Evolutionary conservation across 495 filamentous ascomycete species (phyloP).

Genomic region (Bathelium albidoporum): DNA sequence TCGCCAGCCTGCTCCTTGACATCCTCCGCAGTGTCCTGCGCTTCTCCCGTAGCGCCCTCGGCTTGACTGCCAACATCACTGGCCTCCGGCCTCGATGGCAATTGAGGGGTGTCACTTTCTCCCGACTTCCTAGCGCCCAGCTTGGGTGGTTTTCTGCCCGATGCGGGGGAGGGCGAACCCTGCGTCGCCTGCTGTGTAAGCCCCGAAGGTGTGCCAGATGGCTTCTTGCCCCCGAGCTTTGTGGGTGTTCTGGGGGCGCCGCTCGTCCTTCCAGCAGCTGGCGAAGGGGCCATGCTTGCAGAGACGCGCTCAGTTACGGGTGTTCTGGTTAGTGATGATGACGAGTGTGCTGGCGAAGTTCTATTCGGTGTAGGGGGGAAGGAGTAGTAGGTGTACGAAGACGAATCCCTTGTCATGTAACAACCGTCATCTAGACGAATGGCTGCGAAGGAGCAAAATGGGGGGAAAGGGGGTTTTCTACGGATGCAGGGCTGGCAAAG

Average conservation of each 20-base stretch:
- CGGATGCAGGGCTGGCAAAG: not conserved
- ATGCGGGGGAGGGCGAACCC: conserved; percentile 13
- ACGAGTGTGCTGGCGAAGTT: conserved; percentile 26
- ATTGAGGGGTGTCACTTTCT: conserved; percentile 26
- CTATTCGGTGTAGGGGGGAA: conserved; percentile 40
- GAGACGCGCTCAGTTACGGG: conserved; percentile 24
- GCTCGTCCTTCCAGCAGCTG: conserved; percentile 36
- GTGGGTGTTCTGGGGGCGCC: conserved; percentile 39
- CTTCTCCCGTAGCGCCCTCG: conserved; percentile 10
- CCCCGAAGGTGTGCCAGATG: conserved; percentile 30
- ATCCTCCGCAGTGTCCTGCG: conserved; percentile 7
- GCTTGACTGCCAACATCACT: conserved; percentile 18
- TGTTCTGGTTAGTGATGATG: not conserved
- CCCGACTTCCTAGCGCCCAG: conserved; percentile 20
- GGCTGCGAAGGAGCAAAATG: conserved; percentile 8
- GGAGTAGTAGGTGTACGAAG: conserved; percentile 42
- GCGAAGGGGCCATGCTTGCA: conserved; percentile 37
- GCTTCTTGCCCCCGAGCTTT: conserved; percentile 41
- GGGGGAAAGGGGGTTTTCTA: not conserved
- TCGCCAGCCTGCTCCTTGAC: conserved; percentile 16
- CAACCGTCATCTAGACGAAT: conserved; percentile 11
- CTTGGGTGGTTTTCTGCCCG: conserved; percentile 21
- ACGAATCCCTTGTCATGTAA: conserved; percentile 39
- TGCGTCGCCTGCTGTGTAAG: conserved; percentile 28
- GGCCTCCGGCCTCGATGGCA: conserved; percentile 26